phyloP scores from a whole-genome alignment of 2,329 filamentous ascomycete genomes.

The Diplodia intermedia region DNA sequence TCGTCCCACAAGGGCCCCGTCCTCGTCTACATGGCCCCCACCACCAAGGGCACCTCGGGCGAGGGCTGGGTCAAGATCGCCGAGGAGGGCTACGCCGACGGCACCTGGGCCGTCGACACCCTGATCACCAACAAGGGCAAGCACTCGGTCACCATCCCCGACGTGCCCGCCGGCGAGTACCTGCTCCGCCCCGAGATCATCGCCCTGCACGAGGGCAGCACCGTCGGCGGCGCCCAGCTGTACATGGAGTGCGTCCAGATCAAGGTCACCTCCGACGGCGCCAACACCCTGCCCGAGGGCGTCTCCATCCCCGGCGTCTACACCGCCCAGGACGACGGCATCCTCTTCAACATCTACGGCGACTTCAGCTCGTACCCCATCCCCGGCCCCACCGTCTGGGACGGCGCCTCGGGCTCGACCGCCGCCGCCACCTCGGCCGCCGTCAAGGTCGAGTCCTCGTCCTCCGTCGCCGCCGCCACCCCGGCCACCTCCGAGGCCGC shows the following conservation, averaged over 20 bases:
- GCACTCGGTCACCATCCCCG: conserved; percentile 52
- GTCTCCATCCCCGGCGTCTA: conserved; percentile 57
- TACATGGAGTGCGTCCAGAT: conserved; percentile 53
- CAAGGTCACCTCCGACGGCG: conserved; percentile 16
- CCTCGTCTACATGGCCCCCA: conserved; percentile 60
- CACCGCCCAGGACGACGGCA: conserved; percentile 48
- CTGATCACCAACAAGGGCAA: conserved; percentile 53
- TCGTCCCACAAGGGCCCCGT: conserved; percentile 61
- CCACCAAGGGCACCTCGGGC: conserved; percentile 54
- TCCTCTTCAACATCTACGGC: conserved; percentile 53
- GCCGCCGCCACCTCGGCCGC: conserved; percentile 37
- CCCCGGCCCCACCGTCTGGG: conserved; percentile 53
- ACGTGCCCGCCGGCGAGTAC: conserved; percentile 51
- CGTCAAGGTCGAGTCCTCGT: conserved; percentile 32
- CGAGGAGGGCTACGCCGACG: conserved; percentile 47
- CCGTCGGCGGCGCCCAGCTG: conserved; percentile 50
- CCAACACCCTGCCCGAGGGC: conserved; percentile 44
- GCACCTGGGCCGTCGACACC: conserved; percentile 50
- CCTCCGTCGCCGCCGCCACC: conserved; percentile 34
- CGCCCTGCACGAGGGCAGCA: conserved; percentile 52
- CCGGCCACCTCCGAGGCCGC: conserved; percentile 29
- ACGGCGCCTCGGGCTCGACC: conserved; percentile 38
- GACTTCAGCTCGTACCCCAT: conserved; percentile 49
- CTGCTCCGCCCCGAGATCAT: conserved; percentile 55
- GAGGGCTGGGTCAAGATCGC: conserved; percentile 61